Conservation (phyloP, 495 filamentous ascomycete genomes). For the Wilcoxina mikolae region DNA sequence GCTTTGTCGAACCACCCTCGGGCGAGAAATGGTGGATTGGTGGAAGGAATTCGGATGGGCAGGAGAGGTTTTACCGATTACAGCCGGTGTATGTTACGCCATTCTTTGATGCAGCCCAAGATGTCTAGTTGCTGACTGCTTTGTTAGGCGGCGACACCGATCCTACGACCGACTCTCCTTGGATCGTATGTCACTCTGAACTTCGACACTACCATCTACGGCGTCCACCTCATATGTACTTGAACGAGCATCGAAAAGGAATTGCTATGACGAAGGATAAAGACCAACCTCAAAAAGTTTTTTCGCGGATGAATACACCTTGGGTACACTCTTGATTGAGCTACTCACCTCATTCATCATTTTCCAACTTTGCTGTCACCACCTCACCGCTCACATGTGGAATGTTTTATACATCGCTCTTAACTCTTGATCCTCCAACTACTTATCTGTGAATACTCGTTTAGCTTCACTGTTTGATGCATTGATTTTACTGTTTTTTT, state of each 20-base stretch:
- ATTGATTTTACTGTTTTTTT: no score
- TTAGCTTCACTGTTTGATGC: no score
- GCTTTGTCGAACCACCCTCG: conserved; percentile 45
- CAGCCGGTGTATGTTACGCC: conserved; percentile 27
- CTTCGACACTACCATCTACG: not conserved
- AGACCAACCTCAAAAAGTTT: not conserved
- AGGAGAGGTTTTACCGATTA: conserved; percentile 53
- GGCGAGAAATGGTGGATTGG: conserved; percentile 67
- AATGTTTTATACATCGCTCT: no score
- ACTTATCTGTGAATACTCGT: no score
- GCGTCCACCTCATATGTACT: not conserved
- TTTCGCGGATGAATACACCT: not conserved
- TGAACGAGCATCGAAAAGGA: no score
- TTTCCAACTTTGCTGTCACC: no score
- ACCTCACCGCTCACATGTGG: no score
- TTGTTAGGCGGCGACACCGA: conserved; percentile 21
- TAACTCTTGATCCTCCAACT: no score
- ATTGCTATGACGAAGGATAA: not conserved
- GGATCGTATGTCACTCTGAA: conserved; percentile 25
- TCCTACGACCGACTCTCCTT: conserved; percentile 28
- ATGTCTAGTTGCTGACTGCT: conserved; percentile 9
- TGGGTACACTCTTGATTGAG: not conserved
- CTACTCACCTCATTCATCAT: no score
- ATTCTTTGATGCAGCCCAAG: not conserved
- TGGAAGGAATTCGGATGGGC: conserved; percentile 50